Base-by-base conservation (phyloP, 2,329 filamentous ascomycete species). In the Gliomastix tumulicola region DNA sequence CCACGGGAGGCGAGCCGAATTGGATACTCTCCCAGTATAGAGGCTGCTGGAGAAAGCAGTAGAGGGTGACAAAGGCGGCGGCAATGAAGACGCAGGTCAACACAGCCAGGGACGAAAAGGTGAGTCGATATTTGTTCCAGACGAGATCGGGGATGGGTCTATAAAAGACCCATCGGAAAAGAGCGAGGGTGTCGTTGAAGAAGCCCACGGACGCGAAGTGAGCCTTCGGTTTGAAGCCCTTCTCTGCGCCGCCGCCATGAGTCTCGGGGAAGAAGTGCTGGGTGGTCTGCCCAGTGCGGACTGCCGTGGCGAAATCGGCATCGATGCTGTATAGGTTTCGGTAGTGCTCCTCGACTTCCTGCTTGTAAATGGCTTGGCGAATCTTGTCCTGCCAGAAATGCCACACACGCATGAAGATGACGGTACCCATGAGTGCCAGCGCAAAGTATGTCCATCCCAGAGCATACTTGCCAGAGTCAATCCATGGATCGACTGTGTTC, bases 321-420 rank as follows among this genome's bases (percentile, higher is more conserved):
- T 76, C 68, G 37, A 71, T 50, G 52, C 56, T 68, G 56, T 79
- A 71, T 32, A 74, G 45, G 35, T 68, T 57, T 40, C 57, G 74
- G 55, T 76, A 80, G 49, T 82, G 74, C 49, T 80, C 72, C 52
- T 85, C 72, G 49, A 86, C 71, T 55, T 87, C 79, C 53, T 92
- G 82, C 63, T 94, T 90, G 65, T 92, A 86, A 41, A 92, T 77
- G 44, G 88, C 89, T 47, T 89, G 85, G 47, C 89, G 79, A 46
- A 94, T 87, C 65, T 92, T 94, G 66, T 96, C 89, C 49, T 89
- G 88, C 82, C 88, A 95, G 48, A 84, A 81, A 59, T 95, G 84
- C 70, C 89, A 95, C 54, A 85, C 71, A 46, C 88, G 79, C 54
- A 90, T 68, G 10, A 82, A 51, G 10, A 84, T 64, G 5, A 89